phyloP scores from a whole-genome alignment of 2,329 filamentous ascomycete species.

The Microdochium nivale region DNA sequence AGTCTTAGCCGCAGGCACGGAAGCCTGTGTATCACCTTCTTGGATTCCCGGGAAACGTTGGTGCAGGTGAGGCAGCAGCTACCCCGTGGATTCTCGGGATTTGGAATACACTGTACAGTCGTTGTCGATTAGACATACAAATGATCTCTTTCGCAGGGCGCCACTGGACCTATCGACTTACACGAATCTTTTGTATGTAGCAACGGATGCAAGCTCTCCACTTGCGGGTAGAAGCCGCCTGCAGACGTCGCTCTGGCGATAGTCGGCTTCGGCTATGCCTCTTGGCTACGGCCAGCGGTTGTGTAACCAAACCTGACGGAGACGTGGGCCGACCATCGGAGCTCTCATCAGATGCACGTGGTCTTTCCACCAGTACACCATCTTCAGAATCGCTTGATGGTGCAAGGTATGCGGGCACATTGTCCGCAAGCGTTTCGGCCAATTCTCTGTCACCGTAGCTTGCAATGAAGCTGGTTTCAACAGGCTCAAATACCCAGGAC shows the following conservation, averaged over 20 bases:
- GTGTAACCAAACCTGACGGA: not conserved
- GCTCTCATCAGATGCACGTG: not conserved
- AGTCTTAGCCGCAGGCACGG: slow-evolving; percentile 36
- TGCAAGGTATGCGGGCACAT: not conserved
- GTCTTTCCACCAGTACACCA: not conserved
- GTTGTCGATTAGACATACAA: not conserved
- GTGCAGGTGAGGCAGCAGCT: slow-evolving; percentile 30
- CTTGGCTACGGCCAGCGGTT: not conserved
- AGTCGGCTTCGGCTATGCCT: not conserved
- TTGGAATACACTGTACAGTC: slow-evolving; percentile 24
- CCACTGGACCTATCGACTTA: slow-evolving; percentile 18
- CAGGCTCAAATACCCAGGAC: not conserved
- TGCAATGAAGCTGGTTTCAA: not conserved
- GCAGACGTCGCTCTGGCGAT: not conserved
- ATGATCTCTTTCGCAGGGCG: not conserved
- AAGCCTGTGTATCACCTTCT: slow-evolving; percentile 36
- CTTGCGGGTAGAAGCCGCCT: slow-evolving; percentile 16
- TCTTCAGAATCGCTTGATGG: not conserved
- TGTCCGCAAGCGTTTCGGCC: not conserved
- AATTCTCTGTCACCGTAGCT: not conserved
- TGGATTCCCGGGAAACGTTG: slow-evolving; percentile 26
- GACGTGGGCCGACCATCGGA: not conserved
- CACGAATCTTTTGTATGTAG: slow-evolving; percentile 32
- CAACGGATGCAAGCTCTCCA: slow-evolving; percentile 34
- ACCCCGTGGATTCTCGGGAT: slow-evolving; percentile 19